Evolutionary conservation across 2,329 filamentous ascomycete genomes (phyloP), one percentile per base, ranked within the genome.

Genomic region (Teratosphaeria viscida): DNA sequence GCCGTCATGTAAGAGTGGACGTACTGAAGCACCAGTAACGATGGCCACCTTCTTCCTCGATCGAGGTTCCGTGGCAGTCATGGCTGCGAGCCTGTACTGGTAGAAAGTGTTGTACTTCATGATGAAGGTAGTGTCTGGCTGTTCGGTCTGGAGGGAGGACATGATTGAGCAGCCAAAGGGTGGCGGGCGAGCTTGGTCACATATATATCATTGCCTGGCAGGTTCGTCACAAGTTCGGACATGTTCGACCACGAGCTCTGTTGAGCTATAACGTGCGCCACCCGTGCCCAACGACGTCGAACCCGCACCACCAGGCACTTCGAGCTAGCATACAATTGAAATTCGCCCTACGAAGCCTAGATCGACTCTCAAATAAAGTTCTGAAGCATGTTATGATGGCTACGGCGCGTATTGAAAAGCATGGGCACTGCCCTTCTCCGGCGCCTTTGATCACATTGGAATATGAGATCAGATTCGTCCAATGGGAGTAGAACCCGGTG

Each of bases 11-110:
- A 43, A 34, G 8, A 34, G 29, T 35, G 37, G 27, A 19, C 47
- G 14, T 60, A 63, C 62, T 8, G 62, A 62, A 32, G 62, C 62
- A 12, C 62, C 58, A 2, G 60, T 64, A 12, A 62, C 60, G 35
- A 64, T 62, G 11, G 60, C 60, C 7, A 62, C 62, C 7, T 19
- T 49, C 43, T 23, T 49, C 3, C 43, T 49, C 43, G 43, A 49
- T 49, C 19, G 43, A 23, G 43, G 43, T 10, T 49, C 43, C 8
- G 43, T 49, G 43, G 43, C 43, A 11, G 43, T 23, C 43, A 49
- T 49, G 43, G 43, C 16, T 49, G 43, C 43, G 19, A 49, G 16
- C 43, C 43, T 49, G 43, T 19, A 49, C n/a, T 49, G 43, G 43
- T 49, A 49, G 43, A 49, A 49, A 23, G 43, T 49, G 43, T 49